Percentiles rank a stretch among this genome's conserved stretches.
Evolutionary conservation across 2,329 filamentous ascomycete genomes (phyloP).

Genomic region (Annulohypoxylon truncatum): DNA sequence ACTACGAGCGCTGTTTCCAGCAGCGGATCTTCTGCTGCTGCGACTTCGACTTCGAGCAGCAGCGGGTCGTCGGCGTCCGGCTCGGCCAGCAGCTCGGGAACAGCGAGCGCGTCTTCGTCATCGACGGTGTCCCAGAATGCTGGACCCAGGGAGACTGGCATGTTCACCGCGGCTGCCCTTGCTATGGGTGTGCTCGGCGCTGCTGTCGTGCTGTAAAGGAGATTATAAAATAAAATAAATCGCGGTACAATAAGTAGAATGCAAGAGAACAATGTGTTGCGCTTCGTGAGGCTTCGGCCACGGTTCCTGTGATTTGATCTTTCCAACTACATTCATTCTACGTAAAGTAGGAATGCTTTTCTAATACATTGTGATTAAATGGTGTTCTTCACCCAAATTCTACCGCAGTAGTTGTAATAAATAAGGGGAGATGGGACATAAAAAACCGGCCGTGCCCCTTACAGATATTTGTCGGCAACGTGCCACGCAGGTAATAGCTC

Average conservation of each 20-base stretch:
- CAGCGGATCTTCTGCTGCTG: not conserved
- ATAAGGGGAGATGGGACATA: too few species aligned
- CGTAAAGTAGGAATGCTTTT: too few species aligned
- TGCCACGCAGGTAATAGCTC: too few species aligned
- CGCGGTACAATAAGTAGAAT: constrained; percentile 4
- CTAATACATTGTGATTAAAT: too few species aligned
- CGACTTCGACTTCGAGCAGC: not conserved
- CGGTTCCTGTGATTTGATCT: not conserved
- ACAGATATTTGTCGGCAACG: too few species aligned
- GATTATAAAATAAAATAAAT: not conserved
- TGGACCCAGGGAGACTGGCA: constrained; percentile 28
- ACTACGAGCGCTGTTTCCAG: not conserved
- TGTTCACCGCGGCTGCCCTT: constrained; percentile 26
- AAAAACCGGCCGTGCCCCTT: too few species aligned
- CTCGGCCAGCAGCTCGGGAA: not conserved
- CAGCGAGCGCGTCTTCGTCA: constrained; percentile 4
- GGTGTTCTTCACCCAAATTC: too few species aligned
- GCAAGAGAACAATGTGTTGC: not conserved
- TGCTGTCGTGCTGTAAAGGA: constrained; percentile 23
- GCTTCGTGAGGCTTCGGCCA: not conserved
- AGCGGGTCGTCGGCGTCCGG: not conserved
- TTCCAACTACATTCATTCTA: not conserved
- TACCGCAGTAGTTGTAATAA: too few species aligned
- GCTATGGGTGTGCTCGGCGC: constrained; percentile 29
- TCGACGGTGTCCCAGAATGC: constrained; percentile 15